Percentiles rank a stretch among this genome's conserved stretches.
phyloP scores from a whole-genome alignment of 805 yeast species.

The Lipomyces chichibuensis region DNA sequence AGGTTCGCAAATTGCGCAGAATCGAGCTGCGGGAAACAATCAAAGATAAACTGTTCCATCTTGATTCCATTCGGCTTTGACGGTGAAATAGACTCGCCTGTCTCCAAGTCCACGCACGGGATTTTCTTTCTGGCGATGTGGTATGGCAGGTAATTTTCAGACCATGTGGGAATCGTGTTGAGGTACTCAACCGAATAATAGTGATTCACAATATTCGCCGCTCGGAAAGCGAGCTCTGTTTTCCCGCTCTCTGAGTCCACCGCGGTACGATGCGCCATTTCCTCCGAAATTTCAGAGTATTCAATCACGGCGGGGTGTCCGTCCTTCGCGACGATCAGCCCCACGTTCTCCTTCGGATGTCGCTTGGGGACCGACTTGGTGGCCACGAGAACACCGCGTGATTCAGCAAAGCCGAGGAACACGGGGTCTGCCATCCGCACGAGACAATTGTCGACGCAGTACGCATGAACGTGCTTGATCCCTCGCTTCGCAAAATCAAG shows the following conservation, averaged over 20 bases:
- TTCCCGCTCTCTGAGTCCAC: conserved; percentile 47
- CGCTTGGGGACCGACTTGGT: conserved; percentile 95
- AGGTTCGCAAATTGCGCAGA: conserved; percentile 80
- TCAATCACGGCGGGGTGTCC: conserved; percentile 87
- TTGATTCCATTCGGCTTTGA: conserved; percentile 84
- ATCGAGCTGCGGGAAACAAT: conserved; percentile 81
- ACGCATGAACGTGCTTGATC: conserved; percentile 89
- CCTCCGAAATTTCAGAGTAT: conserved; percentile 83
- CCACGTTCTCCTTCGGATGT: conserved; percentile 85
- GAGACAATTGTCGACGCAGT: conserved; percentile 92
- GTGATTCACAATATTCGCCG: conserved; percentile 97
- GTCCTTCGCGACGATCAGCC: conserved; percentile 70
- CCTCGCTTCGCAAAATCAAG: conserved; percentile 69
- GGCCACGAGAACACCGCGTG: conserved; percentile 69
- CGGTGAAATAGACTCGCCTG: conserved; percentile 62
- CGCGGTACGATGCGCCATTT: conserved; percentile 69
- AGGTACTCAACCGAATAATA: conserved; percentile 85
- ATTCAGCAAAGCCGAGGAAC: conserved; percentile 81
- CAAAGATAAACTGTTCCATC: conserved; percentile 95
- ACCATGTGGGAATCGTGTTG: conserved; percentile 67
- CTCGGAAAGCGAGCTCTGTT: conserved; percentile 64
- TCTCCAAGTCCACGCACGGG: conserved; percentile 55
- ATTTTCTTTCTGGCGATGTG: conserved; percentile 94
- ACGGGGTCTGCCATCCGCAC: conserved; percentile 93
- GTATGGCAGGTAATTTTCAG: conserved; percentile 73